Base-by-base conservation (phyloP, 1,139 yeast genomes). In the Debaryomycetaceae sp. region DNA sequence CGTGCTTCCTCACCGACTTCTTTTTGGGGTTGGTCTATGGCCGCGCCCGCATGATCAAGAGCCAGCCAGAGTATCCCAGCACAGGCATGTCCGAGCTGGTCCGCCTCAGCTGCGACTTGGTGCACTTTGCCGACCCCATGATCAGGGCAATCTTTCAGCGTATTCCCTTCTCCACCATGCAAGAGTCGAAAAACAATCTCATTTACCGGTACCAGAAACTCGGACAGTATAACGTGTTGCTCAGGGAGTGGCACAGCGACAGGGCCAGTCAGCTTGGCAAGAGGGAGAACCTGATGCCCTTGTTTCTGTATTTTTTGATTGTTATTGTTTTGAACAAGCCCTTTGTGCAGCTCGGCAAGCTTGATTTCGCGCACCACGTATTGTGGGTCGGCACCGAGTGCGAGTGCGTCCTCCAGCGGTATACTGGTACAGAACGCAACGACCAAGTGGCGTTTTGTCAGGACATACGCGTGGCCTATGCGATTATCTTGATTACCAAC, bases 1-100 rank as follows among this genome's bases (percentile, higher is more conserved):
- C 25, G 4, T 21, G 29, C 15, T 27, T 18, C 13, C 11, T 27
- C 12, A 15, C 23, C 22, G 29, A 27, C 22, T 22, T 19, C 14
- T 27, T 27, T 13, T 21, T 27, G 7, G 29, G 29, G n/a, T 22
- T 27, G 21, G 25, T 27, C 16, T 27, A 27, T 23, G 29, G 29
- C 4, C 26, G 29, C 7, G 15, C 18, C 16, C 13, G 25, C 5
- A 27, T 27, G 29, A 27, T 27, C 15, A 11, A 22, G 16, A 15
- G n/a, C 19, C 26, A 27, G 15, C 22, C 26, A 10, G 29, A 27
- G 7, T 27, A 27, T 21, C 26, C 29, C 4, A 22, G 13, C 7
- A 15, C 13, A 4, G 22, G 16, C 13, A 27, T 15, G 16, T 14
- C 13, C 16, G 22, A 16, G 13, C 14, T 10, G 18, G 16, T 24